Evolutionary conservation across 148 eudicot genomes (phyloP).

Genomic region (Rhododendron griersonianum): DNA sequence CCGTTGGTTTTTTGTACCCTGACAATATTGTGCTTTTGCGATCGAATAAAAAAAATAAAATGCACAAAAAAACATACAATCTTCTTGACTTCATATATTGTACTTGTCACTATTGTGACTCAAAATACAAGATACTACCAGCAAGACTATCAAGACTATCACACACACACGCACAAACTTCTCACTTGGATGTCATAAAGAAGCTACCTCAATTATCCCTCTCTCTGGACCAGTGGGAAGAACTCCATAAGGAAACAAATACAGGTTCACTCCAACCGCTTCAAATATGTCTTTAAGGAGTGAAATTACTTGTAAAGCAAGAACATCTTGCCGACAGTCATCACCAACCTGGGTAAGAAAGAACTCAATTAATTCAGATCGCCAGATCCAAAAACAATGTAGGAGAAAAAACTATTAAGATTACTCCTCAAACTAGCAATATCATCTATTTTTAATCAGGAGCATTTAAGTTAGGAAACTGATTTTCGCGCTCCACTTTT

Average conservation of each 20-base stretch:
- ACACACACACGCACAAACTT: background rate
- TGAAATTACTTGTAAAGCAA: slow-evolving; percentile 95
- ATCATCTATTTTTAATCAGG: background rate
- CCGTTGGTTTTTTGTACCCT: background rate
- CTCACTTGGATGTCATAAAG: background rate
- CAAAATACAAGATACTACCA: slow-evolving; percentile 1
- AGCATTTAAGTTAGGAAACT: background rate
- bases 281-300: slow-evolving; percentile 84
- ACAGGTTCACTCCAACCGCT: slow-evolving; percentile 80
- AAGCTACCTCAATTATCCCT: slow-evolving; percentile 89
- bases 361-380: slow-evolving; percentile 6
- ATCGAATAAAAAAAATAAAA: background rate
- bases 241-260: slow-evolving; percentile 95
- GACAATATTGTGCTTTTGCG: background rate
- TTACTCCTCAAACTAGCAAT: slow-evolving; percentile 1
- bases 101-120: background rate
- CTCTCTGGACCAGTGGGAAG: slow-evolving; percentile 95
- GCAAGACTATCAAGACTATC: background rate
- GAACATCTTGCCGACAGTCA: slow-evolving; percentile 98
- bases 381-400: background rate
- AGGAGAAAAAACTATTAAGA: background rate
- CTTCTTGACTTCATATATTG: background rate
- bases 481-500: too few species aligned
- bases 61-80: background rate
- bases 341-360: slow-evolving; percentile 76